A percentile compares a stretch with the other conserved stretches of the same genome.
phyloP scores from a whole-genome alignment of 352 stramenopile genomes.

The Hyaloperonospora brassicae region DNA sequence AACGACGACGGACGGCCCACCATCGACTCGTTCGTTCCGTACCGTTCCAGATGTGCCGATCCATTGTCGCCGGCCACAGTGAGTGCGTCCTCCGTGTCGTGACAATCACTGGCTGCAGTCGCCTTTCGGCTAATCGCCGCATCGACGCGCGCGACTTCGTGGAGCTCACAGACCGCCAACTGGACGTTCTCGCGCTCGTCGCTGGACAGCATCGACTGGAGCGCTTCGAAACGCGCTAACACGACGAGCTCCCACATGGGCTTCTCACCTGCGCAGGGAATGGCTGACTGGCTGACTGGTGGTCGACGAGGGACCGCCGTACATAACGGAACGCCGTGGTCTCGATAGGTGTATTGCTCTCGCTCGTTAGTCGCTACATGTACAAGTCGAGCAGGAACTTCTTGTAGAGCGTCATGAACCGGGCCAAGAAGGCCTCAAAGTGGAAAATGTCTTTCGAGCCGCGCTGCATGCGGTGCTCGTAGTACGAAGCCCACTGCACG shows the following conservation, averaged over 20 bases:
- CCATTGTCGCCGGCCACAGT: slow-evolving; percentile 1
- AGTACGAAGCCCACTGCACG: slow-evolving; percentile 77
- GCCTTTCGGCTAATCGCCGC: slow-evolving; percentile 5
- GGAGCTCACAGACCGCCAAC: slow-evolving; percentile 17
- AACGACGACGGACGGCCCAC: too few species aligned
- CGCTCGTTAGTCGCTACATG: slow-evolving; percentile 38
- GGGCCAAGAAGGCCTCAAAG: slow-evolving; percentile 98
- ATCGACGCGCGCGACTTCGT: slow-evolving; percentile 4
- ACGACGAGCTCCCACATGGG: slow-evolving; percentile 32
- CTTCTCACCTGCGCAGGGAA: slow-evolving; percentile 5
- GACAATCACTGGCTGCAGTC: not conserved
- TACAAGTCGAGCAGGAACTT: slow-evolving; percentile 94
- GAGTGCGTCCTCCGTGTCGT: not conserved
- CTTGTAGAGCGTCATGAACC: slow-evolving; percentile 91
- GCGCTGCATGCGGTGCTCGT: slow-evolving; percentile 92
- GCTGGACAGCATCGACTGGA: slow-evolving; percentile 29
- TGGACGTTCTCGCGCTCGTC: slow-evolving; percentile 24
- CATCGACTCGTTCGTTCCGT: not conserved
- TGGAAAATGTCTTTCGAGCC: slow-evolving; percentile 99
- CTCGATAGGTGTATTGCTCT: slow-evolving; percentile 9
- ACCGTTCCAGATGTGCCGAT: slow-evolving; percentile 45
- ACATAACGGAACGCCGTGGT: slow-evolving; percentile 6
- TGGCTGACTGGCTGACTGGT: slow-evolving; percentile 14
- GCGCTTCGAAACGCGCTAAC: slow-evolving; percentile 31
- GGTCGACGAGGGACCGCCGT: slow-evolving; percentile 3